A percentile compares a stretch with the other conserved stretches of the same genome.
Conservation (phyloP, 768 basidiomycete genomes). For the Dentipellis fragilis region DNA sequence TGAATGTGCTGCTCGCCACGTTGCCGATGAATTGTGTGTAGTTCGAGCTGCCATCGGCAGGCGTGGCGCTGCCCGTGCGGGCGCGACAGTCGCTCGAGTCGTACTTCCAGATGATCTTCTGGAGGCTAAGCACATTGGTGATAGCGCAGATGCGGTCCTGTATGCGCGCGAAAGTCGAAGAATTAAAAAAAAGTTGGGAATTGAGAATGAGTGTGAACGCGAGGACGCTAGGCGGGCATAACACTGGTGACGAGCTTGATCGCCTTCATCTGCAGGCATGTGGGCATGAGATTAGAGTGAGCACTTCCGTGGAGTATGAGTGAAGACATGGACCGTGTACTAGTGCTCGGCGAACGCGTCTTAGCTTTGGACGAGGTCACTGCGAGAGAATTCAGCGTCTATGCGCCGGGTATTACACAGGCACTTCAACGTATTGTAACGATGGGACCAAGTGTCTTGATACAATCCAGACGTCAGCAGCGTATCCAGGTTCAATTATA, state of each 20-base stretch:
- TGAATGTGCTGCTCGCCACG: conserved; percentile 2
- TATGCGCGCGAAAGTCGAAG: no score
- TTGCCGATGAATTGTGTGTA: conserved; percentile 7
- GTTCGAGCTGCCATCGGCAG: conserved; percentile 1
- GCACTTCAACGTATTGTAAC: conserved; percentile 27
- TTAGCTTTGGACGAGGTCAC: conserved; percentile 49
- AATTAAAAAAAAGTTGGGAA: no score
- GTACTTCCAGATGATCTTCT: conserved; percentile 64
- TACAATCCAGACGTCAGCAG: not conserved
- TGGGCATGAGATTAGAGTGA: no score
- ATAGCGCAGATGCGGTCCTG: conserved; percentile 68
- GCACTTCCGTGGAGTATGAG: no score
- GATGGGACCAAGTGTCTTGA: conserved; percentile 46
- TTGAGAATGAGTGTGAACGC: no score
- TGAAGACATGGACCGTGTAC: conserved; percentile 28
- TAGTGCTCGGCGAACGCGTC: conserved; percentile 72
- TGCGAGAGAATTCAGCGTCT: conserved; percentile 15
- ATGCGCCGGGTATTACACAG: no score
- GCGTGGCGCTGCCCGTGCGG: not conserved
- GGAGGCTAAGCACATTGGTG: conserved; percentile 53
- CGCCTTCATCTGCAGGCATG: conserved; percentile 28
- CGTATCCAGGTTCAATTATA: not conserved
- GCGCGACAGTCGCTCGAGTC: conserved; percentile 61
- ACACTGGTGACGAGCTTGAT: conserved; percentile 46
- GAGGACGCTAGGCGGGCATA: conserved; percentile 45